Evolutionary conservation across 805 yeast genomes (phyloP), one percentile per base, ranked within the genome.

Genomic region (Cyberlindnera mrakii): DNA sequence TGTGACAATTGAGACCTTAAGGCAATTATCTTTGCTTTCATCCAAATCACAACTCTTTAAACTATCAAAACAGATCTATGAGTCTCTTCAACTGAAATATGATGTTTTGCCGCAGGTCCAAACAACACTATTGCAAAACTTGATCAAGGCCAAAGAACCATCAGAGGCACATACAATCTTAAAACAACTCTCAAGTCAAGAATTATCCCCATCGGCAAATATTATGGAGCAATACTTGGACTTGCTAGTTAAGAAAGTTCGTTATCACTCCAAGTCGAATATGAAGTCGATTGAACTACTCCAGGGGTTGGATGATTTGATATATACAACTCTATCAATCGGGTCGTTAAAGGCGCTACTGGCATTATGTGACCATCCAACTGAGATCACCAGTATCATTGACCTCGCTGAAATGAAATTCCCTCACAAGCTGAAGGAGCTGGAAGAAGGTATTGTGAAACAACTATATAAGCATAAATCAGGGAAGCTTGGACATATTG

Each of bases 351-450:
- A 13, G 6, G 8, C n/a, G 4, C 33, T 49, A 18, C 19, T 49
- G 11, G 7, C n/a, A 4, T 15, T 29, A 2, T 43, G 42, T 5
- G 38, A 35, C 11, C 30, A 47, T 6, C 19, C 43, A 10, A 30
- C 33, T 15, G 52, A 49, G 33, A 30, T 49, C 13, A 29, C 41
- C 8, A 41, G 48, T 18, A 27, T 49, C 6, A 11, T 49, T 16
- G 52, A 49, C 20, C 30, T 49, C 14, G 13, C 44, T 18, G 49
- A 46, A 27, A 17, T 14, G 42, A 44, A 37, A 31, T 33, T 20
- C 33, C 8, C 29, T 7, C n/a, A 37, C 9, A 8, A n/a, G 29
- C 15, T 34, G n/a, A 30, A 30, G 20, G 29, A 30, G 31, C 18
- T 40, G 23, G 39, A 35, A n/a, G 25, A n/a, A 1, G 18, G 2